Base-by-base conservation (phyloP, 2,329 filamentous ascomycete species). In the Sarocladium oryzae region DNA sequence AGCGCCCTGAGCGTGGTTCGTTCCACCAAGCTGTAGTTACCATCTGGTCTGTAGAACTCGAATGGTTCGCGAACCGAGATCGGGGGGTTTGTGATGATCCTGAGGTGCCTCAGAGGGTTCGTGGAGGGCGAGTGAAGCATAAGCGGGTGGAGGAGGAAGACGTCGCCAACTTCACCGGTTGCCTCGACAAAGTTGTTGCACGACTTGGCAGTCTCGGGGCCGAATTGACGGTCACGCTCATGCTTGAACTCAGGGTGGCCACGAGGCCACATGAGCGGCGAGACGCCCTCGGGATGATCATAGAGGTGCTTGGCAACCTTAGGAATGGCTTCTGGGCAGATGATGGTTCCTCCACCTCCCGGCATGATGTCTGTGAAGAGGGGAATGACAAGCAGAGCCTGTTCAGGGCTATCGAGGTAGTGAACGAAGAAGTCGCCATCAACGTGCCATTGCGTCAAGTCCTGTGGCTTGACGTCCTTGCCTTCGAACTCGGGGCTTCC, bases 341-440 rank as follows among this genome's bases (percentile, higher is more conserved):
- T 75, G 60, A 81, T 72, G 0, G 84, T 88, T 3, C 80, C 85
- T 23, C 85, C 85, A 4, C 80, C 83, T 30, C 74, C 71, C 0
- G 77, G 65, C 8, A 69, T 66, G 49, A 88, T 79, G 60, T 87
- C 82, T 1, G 74, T 81, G 67, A 84, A 88, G 4, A 87, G 64
- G 1, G 84, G 84, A 36, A 85, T 86, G 11, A 87, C 81, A 1
- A 88, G 71, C 13, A 88, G 66, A 0, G 73, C 85, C 63, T 88
- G 85, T 67, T 88, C 85, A 0, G 79, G 79, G 18, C 78, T 84
- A 61, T 88, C 84, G 32, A 88, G 76, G 57, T 83, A 88, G 67
- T 88, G 84, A 4, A 84, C 74, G 62, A 88, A 88, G 64, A 86
- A 87, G 57, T 88, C 84, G 5, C 84, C 84, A 64, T 87, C 84